Percentiles rank a stretch among this genome's conserved stretches.
Conservation (phyloP, 306 rosid genomes). For the Begonia masoniana region DNA sequence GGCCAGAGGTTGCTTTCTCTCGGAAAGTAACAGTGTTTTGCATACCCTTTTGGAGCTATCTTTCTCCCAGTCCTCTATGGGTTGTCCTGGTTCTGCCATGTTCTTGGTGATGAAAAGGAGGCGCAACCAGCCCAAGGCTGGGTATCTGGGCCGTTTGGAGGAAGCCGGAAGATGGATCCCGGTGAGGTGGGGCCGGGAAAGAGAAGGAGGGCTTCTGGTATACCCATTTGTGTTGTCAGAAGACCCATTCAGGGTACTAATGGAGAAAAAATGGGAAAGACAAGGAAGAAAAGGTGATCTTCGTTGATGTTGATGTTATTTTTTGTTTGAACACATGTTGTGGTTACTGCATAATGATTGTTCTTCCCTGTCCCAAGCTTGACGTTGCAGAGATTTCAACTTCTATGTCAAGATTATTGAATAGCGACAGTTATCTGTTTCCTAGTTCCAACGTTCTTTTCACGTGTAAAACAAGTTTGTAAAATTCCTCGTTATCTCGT, state of each 20-base stretch:
- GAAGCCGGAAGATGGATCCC: constrained; percentile 19
- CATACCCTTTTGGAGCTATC: too few species aligned
- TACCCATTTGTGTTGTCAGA: constrained; percentile 61
- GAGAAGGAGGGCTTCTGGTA: constrained; percentile 64
- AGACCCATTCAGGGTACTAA: constrained; percentile 54
- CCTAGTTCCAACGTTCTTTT: too few species aligned
- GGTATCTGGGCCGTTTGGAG: constrained; percentile 29
- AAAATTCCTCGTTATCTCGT: too few species aligned
- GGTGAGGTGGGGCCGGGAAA: constrained; percentile 74
- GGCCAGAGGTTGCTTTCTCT: too few species aligned
- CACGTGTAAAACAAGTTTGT: too few species aligned
- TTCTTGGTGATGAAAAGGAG: constrained; percentile 37
- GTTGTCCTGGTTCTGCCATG: constrained; percentile 69
- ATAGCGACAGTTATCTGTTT: too few species aligned
- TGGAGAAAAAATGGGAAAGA: constrained; percentile 2
- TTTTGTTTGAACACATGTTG: constrained; percentile 86
- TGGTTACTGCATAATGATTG: constrained; percentile 78
- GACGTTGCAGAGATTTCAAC: constrained; percentile 65
- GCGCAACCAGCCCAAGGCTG: constrained; percentile 24
- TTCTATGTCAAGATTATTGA: constrained; percentile 39
- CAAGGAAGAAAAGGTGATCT: constrained; percentile 22
- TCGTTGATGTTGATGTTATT: constrained; percentile 68
- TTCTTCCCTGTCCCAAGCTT: constrained; percentile 57
- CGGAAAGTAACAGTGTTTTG: too few species aligned
- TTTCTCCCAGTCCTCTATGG: too few species aligned